Conservation (phyloP, 257 asterid genomes). For the Jasminum sambac region DNA sequence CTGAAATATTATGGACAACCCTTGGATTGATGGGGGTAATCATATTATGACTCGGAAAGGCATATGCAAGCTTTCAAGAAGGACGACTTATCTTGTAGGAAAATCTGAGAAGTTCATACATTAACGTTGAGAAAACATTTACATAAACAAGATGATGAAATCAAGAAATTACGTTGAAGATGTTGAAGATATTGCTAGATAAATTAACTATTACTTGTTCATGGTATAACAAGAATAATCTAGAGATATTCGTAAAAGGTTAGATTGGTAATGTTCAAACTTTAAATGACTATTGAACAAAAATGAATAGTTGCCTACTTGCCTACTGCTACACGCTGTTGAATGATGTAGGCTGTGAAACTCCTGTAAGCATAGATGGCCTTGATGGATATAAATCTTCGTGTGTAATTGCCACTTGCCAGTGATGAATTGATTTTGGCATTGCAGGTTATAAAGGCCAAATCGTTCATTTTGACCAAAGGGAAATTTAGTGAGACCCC, state of each 20-base stretch:
- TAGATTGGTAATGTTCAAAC: not conserved
- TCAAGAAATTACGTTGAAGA: not conserved
- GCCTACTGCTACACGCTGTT: not conserved
- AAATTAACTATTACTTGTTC: not conserved
- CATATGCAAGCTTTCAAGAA: not conserved
- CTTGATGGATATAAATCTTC: not conserved
- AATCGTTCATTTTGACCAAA: not conserved
- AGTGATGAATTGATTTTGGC: conserved; percentile 10
- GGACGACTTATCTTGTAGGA: not conserved
- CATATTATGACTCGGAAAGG: not conserved
- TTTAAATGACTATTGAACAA: not conserved
- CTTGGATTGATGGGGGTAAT: not conserved
- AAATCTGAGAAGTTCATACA: not conserved
- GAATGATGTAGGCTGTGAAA: not conserved
- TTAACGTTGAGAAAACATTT: not conserved
- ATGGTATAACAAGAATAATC: not conserved
- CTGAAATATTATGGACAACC: not conserved
- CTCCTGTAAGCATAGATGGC: not conserved
- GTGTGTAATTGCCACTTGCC: conserved; percentile 6
- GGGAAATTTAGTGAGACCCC: not conserved
- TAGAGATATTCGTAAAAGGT: not conserved
- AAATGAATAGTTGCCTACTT: not conserved
- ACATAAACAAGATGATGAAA: not conserved
- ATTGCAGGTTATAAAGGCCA: not conserved
- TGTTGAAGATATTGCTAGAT: not conserved